A percentile compares a stretch with the other conserved stretches of the same genome.
Conservation (phyloP, 2,329 filamentous ascomycete species). For the Pyricularia grisea region DNA sequence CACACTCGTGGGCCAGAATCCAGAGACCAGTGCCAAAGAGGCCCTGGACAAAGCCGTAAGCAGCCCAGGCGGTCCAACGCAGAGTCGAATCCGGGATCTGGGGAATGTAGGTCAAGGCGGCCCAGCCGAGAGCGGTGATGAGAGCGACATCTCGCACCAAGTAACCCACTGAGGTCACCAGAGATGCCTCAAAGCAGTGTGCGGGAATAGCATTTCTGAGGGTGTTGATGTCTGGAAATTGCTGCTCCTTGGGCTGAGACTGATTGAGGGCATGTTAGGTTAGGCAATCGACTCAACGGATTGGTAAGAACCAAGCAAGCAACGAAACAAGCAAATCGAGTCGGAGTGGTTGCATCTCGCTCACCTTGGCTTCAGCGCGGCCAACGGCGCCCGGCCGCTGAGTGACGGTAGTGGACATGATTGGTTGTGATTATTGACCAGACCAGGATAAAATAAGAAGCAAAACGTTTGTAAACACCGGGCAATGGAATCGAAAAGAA, state of each 20-base stretch:
- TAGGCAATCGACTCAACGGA: not conserved
- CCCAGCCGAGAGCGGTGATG: slow-evolving; percentile 36
- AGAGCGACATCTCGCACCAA: slow-evolving; percentile 45
- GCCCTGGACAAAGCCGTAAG: slow-evolving; percentile 56
- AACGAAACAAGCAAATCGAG: not conserved
- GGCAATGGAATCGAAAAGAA: not conserved
- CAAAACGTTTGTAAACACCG: not conserved
- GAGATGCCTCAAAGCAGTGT: slow-evolving; percentile 51
- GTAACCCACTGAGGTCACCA: slow-evolving; percentile 42
- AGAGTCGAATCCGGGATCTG: slow-evolving; percentile 31
- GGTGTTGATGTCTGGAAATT: slow-evolving; percentile 37
- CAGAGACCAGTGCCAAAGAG: slow-evolving; percentile 59
- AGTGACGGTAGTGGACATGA: not conserved
- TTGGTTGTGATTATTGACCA: not conserved
- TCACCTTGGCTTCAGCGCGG: not conserved
- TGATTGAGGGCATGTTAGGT: not conserved
- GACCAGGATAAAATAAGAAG: not conserved
- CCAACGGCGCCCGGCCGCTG: not conserved
- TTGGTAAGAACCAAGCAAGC: not conserved
- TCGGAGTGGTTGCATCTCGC: not conserved
- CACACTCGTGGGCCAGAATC: slow-evolving; percentile 64
- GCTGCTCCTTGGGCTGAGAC: not conserved
- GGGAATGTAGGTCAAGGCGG: slow-evolving; percentile 44
- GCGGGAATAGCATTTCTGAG: slow-evolving; percentile 45
- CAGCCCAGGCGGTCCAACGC: slow-evolving; percentile 40